A percentile compares a stretch with the other conserved stretches of the same genome.
phyloP scores from a whole-genome alignment of 768 basidiomycete genomes.

The Pleurotus tuoliensis region DNA sequence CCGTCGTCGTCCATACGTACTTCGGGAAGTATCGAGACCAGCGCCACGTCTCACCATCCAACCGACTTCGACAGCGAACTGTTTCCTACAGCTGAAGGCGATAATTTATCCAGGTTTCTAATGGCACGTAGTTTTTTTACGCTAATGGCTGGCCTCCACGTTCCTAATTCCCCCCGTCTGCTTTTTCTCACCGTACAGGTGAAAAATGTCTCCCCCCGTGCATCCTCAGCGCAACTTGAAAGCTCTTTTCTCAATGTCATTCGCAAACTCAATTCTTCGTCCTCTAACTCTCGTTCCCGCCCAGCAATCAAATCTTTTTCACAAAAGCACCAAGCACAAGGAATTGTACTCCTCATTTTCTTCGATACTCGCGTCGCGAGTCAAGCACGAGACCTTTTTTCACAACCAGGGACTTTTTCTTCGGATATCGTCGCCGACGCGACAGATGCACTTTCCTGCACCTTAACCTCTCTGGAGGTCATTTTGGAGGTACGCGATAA shows the following conservation, averaged over 20 bases:
- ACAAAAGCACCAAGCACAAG: conserved; percentile 30
- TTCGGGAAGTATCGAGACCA: conserved; percentile 12
- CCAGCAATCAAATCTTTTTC: conserved; percentile 2
- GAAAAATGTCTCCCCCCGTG: conserved; percentile 30
- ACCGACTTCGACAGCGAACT: conserved; percentile 13
- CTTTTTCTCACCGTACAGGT: conserved; percentile 24
- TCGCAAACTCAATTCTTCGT: neutral
- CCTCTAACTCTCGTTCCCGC: neutral
- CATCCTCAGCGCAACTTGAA: conserved; percentile 20
- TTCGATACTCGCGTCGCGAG: conserved; percentile 53
- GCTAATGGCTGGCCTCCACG: neutral
- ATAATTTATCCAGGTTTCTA: conserved; percentile 12
- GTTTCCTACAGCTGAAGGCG: conserved; percentile 12
- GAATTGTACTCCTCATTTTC: conserved; percentile 56
- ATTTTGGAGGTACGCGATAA: conserved; percentile 35
- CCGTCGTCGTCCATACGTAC: conserved; percentile 36
- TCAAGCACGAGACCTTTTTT: conserved; percentile 18
- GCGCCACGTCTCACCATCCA: conserved; percentile 5
- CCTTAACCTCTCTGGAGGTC: conserved; percentile 42
- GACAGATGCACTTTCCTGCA: conserved; percentile 30
- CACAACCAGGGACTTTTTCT: conserved; percentile 26
- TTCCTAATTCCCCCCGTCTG: too few species aligned
- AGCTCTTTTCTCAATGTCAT: conserved; percentile 15
- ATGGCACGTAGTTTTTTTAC: conserved; percentile 10
- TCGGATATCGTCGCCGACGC: conserved; percentile 21